These are phyloP conservation scores for Anthracocystis walkeri DNA, from an alignment of 1,284 basidiomycete genomes.

Conservation along the genomic window DNA sequence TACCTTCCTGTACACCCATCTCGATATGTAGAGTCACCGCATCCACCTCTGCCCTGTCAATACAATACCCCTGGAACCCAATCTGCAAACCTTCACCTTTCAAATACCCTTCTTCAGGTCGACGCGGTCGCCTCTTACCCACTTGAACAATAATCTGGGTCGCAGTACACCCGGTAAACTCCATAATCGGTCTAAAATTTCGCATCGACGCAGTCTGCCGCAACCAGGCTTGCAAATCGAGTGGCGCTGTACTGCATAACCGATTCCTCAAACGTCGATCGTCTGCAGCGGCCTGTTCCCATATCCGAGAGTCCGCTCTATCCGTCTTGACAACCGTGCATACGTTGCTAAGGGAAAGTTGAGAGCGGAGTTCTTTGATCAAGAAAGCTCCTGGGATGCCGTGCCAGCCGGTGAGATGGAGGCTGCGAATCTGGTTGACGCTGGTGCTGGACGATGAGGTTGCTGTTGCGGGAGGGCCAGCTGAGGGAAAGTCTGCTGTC, in stretches of 20 bases:
- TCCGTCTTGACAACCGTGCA: slow-evolving; percentile 45
- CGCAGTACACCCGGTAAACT: slow-evolving; percentile 13
- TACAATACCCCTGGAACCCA: slow-evolving; percentile 38
- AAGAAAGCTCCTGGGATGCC: slow-evolving; percentile 42
- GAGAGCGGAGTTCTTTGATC: slow-evolving; percentile 38
- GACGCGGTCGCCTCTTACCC: slow-evolving; percentile 20
- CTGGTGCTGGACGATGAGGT: background rate
- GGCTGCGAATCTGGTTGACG: slow-evolving; percentile 18
- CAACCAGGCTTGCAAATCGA: background rate
- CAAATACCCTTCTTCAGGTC: slow-evolving; percentile 15
- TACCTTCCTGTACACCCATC: background rate
- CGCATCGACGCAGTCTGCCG: background rate
- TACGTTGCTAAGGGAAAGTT: slow-evolving; percentile 18
- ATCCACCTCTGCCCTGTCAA: background rate
- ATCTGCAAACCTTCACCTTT: slow-evolving; percentile 44
- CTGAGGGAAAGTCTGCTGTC: background rate
- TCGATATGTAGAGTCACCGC: background rate
- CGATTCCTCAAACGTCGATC: slow-evolving; percentile 2
- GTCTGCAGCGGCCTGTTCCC: slow-evolving; percentile 34
- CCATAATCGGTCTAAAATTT: background rate
- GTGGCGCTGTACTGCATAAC: too few species aligned
- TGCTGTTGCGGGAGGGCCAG: background rate
- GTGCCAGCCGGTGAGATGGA: slow-evolving; percentile 40
- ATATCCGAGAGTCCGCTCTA: slow-evolving; percentile 40
- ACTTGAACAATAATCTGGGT: slow-evolving; percentile 46